phyloP scores from a whole-genome alignment of 2,329 filamentous ascomycete species.

The Fusarium subglutinans region DNA sequence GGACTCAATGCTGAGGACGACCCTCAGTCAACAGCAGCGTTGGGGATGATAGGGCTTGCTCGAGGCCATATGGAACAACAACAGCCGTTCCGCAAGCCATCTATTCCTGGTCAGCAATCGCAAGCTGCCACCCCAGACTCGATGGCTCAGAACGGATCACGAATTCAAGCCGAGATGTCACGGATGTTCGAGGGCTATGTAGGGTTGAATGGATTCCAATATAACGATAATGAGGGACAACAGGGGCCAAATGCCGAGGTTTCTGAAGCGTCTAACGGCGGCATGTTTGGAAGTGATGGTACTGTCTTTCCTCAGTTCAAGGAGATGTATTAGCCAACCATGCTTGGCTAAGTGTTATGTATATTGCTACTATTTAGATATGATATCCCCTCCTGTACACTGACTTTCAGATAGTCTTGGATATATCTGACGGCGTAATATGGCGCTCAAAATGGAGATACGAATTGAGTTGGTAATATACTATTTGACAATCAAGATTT shows the following conservation, averaged over 20 bases:
- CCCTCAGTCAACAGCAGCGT: constrained; percentile 60
- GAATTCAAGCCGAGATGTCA: constrained; percentile 64
- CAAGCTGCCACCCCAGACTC: constrained; percentile 35
- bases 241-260: constrained; percentile 37
- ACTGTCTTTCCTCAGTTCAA: constrained; percentile 51
- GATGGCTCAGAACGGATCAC: constrained; percentile 55
- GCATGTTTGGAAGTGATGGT: constrained; percentile 42
- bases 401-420: background rate
- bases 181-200: constrained; percentile 55
- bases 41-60: constrained; percentile 66
- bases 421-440: background rate
- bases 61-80: constrained; percentile 48
- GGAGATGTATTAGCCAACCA: constrained; percentile 49
- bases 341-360: background rate
- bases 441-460: background rate
- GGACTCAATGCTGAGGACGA: constrained; percentile 64
- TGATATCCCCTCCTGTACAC: constrained; percentile 12
- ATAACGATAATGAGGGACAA: constrained; percentile 42
- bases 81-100: constrained; percentile 43
- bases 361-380: background rate
- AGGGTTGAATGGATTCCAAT: constrained; percentile 48
- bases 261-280: constrained; percentile 29
- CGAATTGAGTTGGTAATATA: background rate
- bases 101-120: constrained; percentile 41
- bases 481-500: background rate